These are phyloP conservation scores for Diaporthe australafricana DNA, from an alignment of 2,329 filamentous ascomycete genomes.

Conservation along the genomic window DNA sequence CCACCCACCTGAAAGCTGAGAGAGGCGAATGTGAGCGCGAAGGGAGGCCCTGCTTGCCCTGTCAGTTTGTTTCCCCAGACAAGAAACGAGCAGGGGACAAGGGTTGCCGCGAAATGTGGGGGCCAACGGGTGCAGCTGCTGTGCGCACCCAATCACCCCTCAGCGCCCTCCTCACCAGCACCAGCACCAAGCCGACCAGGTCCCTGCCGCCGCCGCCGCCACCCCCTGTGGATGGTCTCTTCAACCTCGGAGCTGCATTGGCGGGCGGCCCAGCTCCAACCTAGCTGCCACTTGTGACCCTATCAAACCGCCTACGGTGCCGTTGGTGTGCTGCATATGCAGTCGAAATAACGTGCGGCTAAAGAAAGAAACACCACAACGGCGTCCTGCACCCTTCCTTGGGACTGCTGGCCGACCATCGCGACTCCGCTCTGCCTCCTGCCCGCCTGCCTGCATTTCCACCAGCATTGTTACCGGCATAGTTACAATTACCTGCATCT, in stretches of 20 bases:
- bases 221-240: background rate
- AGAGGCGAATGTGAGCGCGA: background rate
- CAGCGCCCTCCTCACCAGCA: conserved; percentile 5
- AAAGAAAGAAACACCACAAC: conserved; percentile 33
- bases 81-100: conserved; percentile 8
- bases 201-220: background rate
- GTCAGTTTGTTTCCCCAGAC: conserved; percentile 23
- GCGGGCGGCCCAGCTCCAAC: conserved; percentile 20
- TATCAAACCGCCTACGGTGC: conserved; percentile 16
- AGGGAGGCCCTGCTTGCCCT: conserved; percentile 13
- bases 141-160: conserved; percentile 8
- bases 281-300: conserved; percentile 19
- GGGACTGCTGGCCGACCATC: conserved; percentile 15
- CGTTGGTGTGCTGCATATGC: conserved; percentile 4
- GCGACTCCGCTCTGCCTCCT: conserved; percentile 23
- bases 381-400: conserved; percentile 12
- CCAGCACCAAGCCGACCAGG: background rate
- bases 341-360: conserved; percentile 20
- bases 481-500: background rate
- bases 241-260: conserved; percentile 6
- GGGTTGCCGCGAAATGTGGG: conserved; percentile 6
- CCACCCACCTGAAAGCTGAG: conserved; percentile 1
- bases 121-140: background rate
- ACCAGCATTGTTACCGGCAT: conserved; percentile 23
- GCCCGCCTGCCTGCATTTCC: conserved; percentile 19